Conservation (phyloP, 768 basidiomycete genomes). For the Pisolithus sp. region DNA sequence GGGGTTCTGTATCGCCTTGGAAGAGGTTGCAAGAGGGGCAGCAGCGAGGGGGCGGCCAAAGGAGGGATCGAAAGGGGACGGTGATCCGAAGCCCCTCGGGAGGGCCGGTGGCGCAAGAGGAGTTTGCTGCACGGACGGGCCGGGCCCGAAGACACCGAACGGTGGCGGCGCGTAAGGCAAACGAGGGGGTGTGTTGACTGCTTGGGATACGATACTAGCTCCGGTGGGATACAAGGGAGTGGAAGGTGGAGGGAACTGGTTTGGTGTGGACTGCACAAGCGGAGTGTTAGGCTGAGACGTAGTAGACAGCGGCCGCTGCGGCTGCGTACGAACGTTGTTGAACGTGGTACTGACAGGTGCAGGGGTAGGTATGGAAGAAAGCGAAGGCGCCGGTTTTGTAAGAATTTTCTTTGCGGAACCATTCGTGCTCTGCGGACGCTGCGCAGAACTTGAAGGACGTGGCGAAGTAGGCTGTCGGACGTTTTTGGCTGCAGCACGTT, state of each 20-base stretch:
- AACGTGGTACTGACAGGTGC: slow-evolving; percentile 18
- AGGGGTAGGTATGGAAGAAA: slow-evolving; percentile 12
- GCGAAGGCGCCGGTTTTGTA: slow-evolving; percentile 37
- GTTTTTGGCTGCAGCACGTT: slow-evolving; percentile 43
- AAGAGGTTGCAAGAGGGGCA: slow-evolving; percentile 54
- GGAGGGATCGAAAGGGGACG: slow-evolving; percentile 47
- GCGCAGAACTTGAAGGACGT: slow-evolving; percentile 43
- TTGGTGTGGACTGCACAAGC: slow-evolving; percentile 14
- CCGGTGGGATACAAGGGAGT: slow-evolving; percentile 44
- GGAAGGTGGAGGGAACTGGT: slow-evolving; percentile 39
- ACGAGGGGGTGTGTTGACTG: slow-evolving; percentile 45
- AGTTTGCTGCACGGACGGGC: slow-evolving; percentile 38
- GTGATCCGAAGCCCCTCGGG: slow-evolving; percentile 46
- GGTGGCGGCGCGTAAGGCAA: slow-evolving; percentile 44
- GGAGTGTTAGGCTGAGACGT: slow-evolving; percentile 46
- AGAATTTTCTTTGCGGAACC: slow-evolving; percentile 56
- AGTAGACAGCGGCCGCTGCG: slow-evolving; percentile 30
- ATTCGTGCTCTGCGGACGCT: slow-evolving; percentile 41
- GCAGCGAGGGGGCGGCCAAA: slow-evolving; percentile 37
- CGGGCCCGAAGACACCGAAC: slow-evolving; percentile 43
- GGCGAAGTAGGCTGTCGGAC: slow-evolving; percentile 47
- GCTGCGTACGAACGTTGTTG: slow-evolving; percentile 32
- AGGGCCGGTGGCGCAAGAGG: slow-evolving; percentile 49
- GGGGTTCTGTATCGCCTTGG: slow-evolving; percentile 30
- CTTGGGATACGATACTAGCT: slow-evolving; percentile 38